Conservation (phyloP, 345 rosid genomes). For the Populus pruinosa region DNA sequence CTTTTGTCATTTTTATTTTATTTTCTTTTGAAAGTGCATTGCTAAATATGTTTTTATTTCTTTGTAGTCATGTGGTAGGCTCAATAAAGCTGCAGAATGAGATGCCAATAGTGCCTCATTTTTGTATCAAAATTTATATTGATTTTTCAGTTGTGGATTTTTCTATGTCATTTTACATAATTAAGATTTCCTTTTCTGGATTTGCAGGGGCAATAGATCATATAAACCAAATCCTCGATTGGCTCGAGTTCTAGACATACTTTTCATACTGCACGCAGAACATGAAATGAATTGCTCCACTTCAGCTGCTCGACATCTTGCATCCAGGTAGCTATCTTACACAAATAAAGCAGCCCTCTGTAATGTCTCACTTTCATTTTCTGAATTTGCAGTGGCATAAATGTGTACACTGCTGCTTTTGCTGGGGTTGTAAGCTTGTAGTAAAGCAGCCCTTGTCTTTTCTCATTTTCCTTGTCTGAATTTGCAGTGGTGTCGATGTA, state of each 20-base stretch:
- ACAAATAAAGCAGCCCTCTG: not conserved
- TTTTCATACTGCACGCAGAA: slow-evolving; percentile 93
- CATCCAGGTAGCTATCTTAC: slow-evolving; percentile 63
- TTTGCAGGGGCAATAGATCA: slow-evolving; percentile 71
- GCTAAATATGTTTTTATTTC: not conserved
- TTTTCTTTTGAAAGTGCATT: not conserved
- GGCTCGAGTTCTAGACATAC: slow-evolving; percentile 84
- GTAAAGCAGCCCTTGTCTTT: not conserved
- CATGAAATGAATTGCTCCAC: slow-evolving; percentile 99
- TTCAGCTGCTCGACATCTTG: slow-evolving; percentile 94
- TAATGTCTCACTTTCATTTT: not conserved
- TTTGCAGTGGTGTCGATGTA: slow-evolving; percentile 89
- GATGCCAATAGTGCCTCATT: not conserved
- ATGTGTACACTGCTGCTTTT: slow-evolving; percentile 87
- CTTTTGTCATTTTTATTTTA: not conserved
- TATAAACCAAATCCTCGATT: slow-evolving; percentile 89
- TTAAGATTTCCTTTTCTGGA: slow-evolving; percentile 4
- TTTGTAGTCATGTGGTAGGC: not conserved
- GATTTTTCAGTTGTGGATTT: not conserved
- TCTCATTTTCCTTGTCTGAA: not conserved
- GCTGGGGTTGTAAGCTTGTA: slow-evolving; percentile 34
- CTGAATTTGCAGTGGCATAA: slow-evolving; percentile 68
- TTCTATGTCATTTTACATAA: not conserved
- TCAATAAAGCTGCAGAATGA: not conserved
- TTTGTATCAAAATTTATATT: not conserved